Evolutionary conservation across 805 yeast species (phyloP), one percentile per base, ranked within the genome.

Genomic region (Saccharomycopsis synnaedendra): DNA sequence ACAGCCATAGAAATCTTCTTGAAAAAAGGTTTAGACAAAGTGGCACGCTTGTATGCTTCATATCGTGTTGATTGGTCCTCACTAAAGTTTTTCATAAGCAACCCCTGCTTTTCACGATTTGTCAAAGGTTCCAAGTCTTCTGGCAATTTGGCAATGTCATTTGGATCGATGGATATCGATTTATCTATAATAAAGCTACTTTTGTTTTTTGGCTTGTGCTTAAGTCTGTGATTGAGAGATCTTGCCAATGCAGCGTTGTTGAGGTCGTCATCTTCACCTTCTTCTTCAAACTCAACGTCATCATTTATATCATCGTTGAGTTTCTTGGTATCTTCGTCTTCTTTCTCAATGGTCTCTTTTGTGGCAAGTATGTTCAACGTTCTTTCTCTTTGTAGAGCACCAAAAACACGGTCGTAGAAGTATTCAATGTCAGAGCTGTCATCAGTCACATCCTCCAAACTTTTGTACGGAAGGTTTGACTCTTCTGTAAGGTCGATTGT

Each of bases 21-120:
- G n/a, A 49, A 38, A 31, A 45, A 49, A 10, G 45, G 32, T 33
- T 46, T 45, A 3, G 48, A 41, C 8, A 49, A 40, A 5, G 50
- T 9, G 5, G 54, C 44, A 43, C 52, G 44, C 32, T 49, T 49
- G 37, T 51, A 51, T 5, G 48, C 48, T 11, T 49, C 54, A 36
- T 46, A 51, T 28, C 54, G 35, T n/a, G 35, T 43, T 8, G 41
- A 28, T 39, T 51, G 54, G 27, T 44, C 47, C n/a, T 32, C 11
- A 29, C 35, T 42, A 35, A 51, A 46, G 11, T 35, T 34, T 19
- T 48, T 51, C 52, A 49, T 49, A n/a, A 51, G 44, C 27, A 51
- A 39, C 7, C 50, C 50, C 28, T 51, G 54, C 11, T 37, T 45
- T 32, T 49, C 54, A 27, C 45, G 41, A 36, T 41, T 51, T 11